Evolutionary conservation across 805 yeast genomes (phyloP), one percentile per base, ranked within the genome.

Genomic region (Yarrowia sp.): DNA sequence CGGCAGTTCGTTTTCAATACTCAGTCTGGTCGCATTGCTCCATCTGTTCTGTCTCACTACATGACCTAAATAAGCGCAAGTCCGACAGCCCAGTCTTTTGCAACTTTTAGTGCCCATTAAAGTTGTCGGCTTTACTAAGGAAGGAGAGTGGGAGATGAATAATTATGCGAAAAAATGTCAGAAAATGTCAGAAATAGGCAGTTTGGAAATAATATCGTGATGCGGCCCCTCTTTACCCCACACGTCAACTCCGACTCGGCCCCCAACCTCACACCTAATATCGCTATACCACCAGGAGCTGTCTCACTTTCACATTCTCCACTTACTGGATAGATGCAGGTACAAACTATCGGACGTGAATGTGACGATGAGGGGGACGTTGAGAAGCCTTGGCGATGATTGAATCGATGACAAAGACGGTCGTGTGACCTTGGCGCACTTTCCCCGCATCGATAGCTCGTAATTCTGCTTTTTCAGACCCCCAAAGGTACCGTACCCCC

Each of bases 271-370:
- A 26, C 36, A 16, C 5, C 36, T 11, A 5, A 14, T 26, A 9
- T 22, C 49, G 49, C 12, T 16, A 14, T 5, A 35, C 12, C 12
- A 10, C 12, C 40, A 38, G 2, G 12, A 38, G 10, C 38, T 50
- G 55, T 50, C 55, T 50, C 55, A 50, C 56, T 50, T 50, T 50
- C 56, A 50, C 56, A 50, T 50, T 50, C 55, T 50, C 56, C 19
- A 35, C 56, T 15, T 32, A 49, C 53, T 49, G 55, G 42, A 50
- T n/a, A 35, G 26, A 50, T 35, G 56, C 56, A 50, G 56, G 56
- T 50, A 50, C 56, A 50, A 26, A 22, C 52, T 16, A 45, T 45
- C 14, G 26, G 9, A 26, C 14, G 48, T 45, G 48, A 45, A 45
- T 45, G 48, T 45, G 48, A 45, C 11, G 16, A 12, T 11, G n/a